Evolutionary conservation across 2,329 filamentous ascomycete genomes (phyloP).

Genomic region (Colletotrichum siamense): DNA sequence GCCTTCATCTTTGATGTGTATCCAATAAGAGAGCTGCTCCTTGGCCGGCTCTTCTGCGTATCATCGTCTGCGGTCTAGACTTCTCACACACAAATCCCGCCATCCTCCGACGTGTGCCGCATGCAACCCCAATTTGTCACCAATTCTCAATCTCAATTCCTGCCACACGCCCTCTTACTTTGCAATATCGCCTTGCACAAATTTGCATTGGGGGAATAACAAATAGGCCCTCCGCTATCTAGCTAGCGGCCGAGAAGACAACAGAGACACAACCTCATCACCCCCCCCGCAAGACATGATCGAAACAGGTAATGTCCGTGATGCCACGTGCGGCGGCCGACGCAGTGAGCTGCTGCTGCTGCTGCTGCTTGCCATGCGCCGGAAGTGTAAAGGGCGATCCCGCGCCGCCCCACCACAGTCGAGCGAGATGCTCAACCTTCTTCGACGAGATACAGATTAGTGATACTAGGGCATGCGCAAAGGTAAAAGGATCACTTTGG

Average conservation of each 20-base stretch:
- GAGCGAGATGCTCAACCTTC: not conserved
- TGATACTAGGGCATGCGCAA: fast-evolving
- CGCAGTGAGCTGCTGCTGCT: not conserved
- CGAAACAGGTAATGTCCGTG: not conserved
- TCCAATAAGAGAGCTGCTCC: not conserved
- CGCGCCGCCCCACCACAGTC: not conserved
- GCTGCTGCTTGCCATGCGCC: not conserved
- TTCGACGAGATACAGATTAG: not conserved
- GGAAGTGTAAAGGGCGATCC: not conserved
- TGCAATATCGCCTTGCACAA: not conserved
- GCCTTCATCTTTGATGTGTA: not conserved
- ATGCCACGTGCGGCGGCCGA: not conserved
- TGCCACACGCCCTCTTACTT: not conserved
- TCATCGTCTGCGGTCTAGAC: not conserved
- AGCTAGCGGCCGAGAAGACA: not conserved
- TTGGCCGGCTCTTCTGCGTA: not conserved
- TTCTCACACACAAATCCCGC: not conserved
- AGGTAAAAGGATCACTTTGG: not conserved
- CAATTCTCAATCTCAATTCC: not conserved
- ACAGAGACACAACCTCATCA: not conserved
- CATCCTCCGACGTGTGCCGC: not conserved
- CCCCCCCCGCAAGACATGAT: not conserved
- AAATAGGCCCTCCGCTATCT: not conserved
- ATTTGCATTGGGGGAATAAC: not conserved
- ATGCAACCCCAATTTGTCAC: not conserved